phyloP scores from a whole-genome alignment of 2,329 filamentous ascomycete species.

The Nothopassalora personata region DNA sequence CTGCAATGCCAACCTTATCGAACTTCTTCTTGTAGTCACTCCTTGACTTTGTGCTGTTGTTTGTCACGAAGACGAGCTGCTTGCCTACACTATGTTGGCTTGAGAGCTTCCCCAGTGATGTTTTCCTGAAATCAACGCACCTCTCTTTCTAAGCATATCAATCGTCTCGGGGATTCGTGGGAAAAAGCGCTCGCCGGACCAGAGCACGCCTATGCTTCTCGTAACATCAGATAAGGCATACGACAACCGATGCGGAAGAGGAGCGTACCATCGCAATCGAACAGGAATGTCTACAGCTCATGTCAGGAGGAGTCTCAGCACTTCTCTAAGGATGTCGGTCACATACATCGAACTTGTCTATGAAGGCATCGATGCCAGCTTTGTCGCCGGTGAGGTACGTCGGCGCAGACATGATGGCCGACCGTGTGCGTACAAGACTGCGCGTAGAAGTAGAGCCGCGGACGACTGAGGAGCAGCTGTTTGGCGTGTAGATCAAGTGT shows the following conservation, averaged over 20 bases:
- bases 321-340: neutral
- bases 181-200: constrained; percentile 90
- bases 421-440: neutral
- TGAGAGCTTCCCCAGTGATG: neutral
- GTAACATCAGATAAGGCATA: constrained; percentile 29
- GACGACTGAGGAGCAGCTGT: neutral
- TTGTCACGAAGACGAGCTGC: constrained; percentile 90
- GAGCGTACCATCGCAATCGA: constrained; percentile 87
- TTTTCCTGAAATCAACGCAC: constrained; percentile 41
- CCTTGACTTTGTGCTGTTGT: constrained; percentile 97
- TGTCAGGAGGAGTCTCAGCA: neutral
- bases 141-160: constrained; percentile 72
- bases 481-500: neutral
- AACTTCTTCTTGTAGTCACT: constrained; percentile 91
- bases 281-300: constrained; percentile 68
- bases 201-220: constrained; percentile 72
- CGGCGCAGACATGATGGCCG: constrained; percentile 4
- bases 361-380: constrained; percentile 71
- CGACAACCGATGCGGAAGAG: neutral
- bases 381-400: constrained; percentile 72
- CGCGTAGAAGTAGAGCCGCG: neutral
- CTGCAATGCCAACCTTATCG: constrained; percentile 70
- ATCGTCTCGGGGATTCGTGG: constrained; percentile 80
- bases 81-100: constrained; percentile 60
- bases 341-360: constrained; percentile 82